Percentiles rank a stretch among this genome's conserved stretches.
Evolutionary conservation across 2,329 filamentous ascomycete species (phyloP).

Genomic region (Ophiostoma himal-ulmi): DNA sequence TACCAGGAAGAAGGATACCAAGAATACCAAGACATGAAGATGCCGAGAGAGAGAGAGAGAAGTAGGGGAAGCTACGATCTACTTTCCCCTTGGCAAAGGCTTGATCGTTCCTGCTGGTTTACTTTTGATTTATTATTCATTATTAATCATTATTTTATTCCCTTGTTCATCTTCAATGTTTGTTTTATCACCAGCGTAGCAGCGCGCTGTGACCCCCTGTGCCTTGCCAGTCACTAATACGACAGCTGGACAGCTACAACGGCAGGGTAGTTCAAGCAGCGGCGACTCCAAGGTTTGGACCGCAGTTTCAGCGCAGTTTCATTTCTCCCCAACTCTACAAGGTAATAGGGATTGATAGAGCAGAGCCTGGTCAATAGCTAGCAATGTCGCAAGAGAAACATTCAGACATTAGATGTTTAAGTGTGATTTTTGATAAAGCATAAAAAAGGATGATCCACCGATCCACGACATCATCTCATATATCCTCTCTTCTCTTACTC

Average conservation of each 20-base stretch:
- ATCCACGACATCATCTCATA: no score
- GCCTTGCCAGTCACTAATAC: neutral
- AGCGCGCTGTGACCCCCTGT: neutral
- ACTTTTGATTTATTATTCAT: neutral
- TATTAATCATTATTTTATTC: neutral
- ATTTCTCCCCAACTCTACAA: neutral
- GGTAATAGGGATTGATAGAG: neutral
- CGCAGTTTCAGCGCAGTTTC: constrained; percentile 4
- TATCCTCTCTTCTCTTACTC: neutral
- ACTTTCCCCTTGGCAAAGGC: neutral
- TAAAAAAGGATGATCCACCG: neutral
- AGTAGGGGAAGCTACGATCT: neutral
- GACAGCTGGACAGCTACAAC: neutral
- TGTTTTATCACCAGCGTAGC: neutral
- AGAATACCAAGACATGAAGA: constrained; percentile 5
- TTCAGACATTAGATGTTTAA: neutral
- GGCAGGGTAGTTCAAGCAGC: neutral
- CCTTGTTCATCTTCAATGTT: neutral
- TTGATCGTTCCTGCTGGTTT: neutral
- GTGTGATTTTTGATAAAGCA: neutral
- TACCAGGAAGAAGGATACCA: constrained; percentile 1
- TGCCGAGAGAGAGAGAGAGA: neutral
- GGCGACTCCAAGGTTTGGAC: neutral
- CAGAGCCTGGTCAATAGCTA: neutral
- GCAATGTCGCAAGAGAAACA: neutral